Conservation (phyloP, 306 rosid genomes). For the Acacia confusa region DNA sequence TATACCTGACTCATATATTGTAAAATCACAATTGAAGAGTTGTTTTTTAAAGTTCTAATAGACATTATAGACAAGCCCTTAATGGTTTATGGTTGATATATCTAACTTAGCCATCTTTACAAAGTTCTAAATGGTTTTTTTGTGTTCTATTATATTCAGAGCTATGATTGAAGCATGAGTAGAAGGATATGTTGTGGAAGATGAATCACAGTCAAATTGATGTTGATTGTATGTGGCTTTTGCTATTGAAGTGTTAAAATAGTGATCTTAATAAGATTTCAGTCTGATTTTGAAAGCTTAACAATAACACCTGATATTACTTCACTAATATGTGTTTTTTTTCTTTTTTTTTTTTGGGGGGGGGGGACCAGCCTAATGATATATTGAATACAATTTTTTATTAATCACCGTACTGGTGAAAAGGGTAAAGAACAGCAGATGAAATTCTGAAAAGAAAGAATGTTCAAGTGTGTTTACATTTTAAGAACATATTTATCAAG, state of each 20-base stretch:
- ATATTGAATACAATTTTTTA: background rate
- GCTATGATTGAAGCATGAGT: background rate
- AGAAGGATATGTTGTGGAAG: background rate
- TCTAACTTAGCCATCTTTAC: background rate
- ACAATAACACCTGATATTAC: background rate
- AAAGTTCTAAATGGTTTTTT: background rate
- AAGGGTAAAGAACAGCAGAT: background rate
- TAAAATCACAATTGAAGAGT: too few species aligned
- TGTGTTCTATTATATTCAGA: background rate
- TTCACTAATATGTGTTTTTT: background rate
- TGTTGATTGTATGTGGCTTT: background rate
- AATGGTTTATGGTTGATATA: background rate
- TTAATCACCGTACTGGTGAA: background rate
- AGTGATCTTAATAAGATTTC: background rate
- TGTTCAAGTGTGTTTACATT: conserved; percentile 8
- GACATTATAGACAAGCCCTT: too few species aligned
- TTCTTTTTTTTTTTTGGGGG: too few species aligned
- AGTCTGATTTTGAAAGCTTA: background rate
- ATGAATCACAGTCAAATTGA: background rate
- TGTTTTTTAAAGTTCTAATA: too few species aligned
- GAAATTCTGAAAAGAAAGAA: background rate
- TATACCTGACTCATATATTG: too few species aligned
- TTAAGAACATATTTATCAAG: background rate
- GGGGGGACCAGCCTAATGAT: background rate
- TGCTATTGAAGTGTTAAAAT: background rate